Conservation (phyloP, 331 rosid species). For the Cydonia oblonga region DNA sequence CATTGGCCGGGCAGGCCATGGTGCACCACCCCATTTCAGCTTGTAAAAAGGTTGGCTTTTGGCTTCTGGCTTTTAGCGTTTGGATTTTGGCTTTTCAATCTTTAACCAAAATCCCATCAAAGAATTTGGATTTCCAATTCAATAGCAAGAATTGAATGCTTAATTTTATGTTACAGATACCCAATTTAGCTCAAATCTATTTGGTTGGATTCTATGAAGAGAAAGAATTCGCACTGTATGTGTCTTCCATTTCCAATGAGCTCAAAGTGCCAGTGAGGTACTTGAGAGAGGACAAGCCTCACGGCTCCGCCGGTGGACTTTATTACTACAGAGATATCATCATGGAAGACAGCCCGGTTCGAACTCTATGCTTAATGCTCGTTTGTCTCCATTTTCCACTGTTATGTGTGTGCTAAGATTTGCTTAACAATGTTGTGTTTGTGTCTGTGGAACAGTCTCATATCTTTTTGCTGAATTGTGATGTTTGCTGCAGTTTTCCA, state of each 20-base stretch:
- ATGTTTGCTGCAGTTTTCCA: conserved; percentile 96
- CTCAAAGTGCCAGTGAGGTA: conserved; percentile 93
- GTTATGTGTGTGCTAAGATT: not conserved
- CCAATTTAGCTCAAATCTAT: conserved; percentile 75
- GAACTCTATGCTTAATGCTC: conserved; percentile 3
- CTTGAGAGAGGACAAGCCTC: conserved; percentile 93
- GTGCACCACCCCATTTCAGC: conserved; percentile 93
- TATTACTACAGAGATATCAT: conserved; percentile 69
- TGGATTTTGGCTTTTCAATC: not conserved
- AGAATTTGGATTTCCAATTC: not conserved
- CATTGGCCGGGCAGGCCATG: conserved; percentile 94
- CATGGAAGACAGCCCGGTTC: conserved; percentile 88
- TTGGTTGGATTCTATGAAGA: conserved; percentile 89
- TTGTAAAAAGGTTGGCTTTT: conserved; percentile 65
- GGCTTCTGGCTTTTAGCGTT: conserved; percentile 11
- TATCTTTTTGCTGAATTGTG: conserved; percentile 79
- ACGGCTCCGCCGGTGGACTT: conserved; percentile 89
- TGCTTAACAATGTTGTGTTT: not conserved
- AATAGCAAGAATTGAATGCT: not conserved
- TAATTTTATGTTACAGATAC: conserved; percentile 38
- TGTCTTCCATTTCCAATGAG: conserved; percentile 86
- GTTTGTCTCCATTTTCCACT: not conserved
- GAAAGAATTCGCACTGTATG: conserved; percentile 78
- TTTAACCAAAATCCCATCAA: not conserved
- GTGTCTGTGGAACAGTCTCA: conserved; percentile 54